These are phyloP conservation scores for Diaporthe australafricana DNA, from an alignment of 2,329 filamentous ascomycete species.

Conservation along the genomic window DNA sequence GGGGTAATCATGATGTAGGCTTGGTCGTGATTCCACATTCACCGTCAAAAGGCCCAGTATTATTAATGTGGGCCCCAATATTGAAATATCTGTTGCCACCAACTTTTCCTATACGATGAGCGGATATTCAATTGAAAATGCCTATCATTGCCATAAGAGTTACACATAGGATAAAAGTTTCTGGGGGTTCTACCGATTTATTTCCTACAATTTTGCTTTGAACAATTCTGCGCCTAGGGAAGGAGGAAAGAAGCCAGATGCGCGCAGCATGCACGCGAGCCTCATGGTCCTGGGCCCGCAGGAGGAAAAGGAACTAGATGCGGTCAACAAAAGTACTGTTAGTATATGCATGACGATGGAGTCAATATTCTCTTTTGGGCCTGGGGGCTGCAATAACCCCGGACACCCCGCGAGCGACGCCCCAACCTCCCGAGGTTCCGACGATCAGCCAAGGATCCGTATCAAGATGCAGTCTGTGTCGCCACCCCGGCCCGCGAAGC, in stretches of 20 bases:
- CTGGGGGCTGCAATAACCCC: neutral
- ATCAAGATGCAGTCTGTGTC: neutral
- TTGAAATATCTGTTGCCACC: neutral
- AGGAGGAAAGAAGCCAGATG: neutral
- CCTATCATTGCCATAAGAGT: neutral
- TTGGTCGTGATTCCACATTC: neutral
- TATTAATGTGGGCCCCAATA: neutral
- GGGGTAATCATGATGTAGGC: slow-evolving; percentile 18
- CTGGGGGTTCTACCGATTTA: neutral
- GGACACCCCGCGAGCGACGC: neutral
- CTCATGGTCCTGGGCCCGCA: neutral
- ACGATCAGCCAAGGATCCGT: neutral
- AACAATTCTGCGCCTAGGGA: neutral
- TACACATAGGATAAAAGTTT: neutral
- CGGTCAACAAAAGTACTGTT: slow-evolving; percentile 17
- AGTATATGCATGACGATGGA: slow-evolving; percentile 2
- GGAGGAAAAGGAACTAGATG: slow-evolving; percentile 1
- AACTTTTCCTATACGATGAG: neutral
- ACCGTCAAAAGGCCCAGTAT: slow-evolving; percentile 11
- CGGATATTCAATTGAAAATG: neutral
- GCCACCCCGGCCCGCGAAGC: neutral
- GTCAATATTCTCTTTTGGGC: neutral
- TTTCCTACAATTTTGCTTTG: neutral
- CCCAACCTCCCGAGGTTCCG: neutral
- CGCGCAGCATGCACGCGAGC: neutral